Conservation (phyloP, 2,329 filamentous ascomycete genomes). For the Trichoderma hamatum region DNA sequence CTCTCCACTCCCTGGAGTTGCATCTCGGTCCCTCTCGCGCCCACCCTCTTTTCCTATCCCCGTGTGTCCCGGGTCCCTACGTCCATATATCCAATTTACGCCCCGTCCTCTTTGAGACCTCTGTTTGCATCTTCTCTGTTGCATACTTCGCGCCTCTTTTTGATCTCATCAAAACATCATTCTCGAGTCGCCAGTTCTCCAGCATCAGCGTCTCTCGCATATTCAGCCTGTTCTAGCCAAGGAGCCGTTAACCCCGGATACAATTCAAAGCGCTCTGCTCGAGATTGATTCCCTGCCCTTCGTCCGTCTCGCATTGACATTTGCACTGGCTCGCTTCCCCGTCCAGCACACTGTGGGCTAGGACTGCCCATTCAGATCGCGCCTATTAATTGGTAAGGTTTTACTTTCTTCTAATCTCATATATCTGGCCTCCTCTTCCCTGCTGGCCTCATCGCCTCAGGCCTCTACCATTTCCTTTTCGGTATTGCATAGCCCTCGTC, state of each 20-base stretch:
- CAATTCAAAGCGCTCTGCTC: not conserved
- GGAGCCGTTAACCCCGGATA: not conserved
- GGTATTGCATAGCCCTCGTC: conserved; percentile 26
- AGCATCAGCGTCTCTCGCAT: not conserved
- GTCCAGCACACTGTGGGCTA: conserved; percentile 17
- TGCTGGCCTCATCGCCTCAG: conserved; percentile 16
- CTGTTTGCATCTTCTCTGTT: not conserved
- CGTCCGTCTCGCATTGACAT: not conserved
- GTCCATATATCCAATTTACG: conserved; percentile 27
- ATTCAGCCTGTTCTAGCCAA: conserved; percentile 1
- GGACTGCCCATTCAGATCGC: conserved; percentile 9
- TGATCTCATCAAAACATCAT: not conserved
- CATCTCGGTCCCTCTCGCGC: conserved; percentile 9
- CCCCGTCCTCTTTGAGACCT: conserved; percentile 20
- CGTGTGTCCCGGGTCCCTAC: conserved; percentile 22
- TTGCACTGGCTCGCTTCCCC: conserved; percentile 14
- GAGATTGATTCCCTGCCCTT: conserved; percentile 10
- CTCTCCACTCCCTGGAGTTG: conserved; percentile 20
- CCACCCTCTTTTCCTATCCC: conserved; percentile 7
- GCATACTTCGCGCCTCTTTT: not conserved
- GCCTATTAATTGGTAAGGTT: conserved; percentile 24
- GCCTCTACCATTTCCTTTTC: conserved; percentile 19
- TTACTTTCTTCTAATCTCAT: conserved; percentile 8
- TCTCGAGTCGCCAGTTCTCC: conserved; percentile 10
- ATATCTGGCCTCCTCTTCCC: conserved; percentile 22